Conservation (phyloP, 2,329 filamentous ascomycete genomes). For the Blumeria hordei region DNA sequence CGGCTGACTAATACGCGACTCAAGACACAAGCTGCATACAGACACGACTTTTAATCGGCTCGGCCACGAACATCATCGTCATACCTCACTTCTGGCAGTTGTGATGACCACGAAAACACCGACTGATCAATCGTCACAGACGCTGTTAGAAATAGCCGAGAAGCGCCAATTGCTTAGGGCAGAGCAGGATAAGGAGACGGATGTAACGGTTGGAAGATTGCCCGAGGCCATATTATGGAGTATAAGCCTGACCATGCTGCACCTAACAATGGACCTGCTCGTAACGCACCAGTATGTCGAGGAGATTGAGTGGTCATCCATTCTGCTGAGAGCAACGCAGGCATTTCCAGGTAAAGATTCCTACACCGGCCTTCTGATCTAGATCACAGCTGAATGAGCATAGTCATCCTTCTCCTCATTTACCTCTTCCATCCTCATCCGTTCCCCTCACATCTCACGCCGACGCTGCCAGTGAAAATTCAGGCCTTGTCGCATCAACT, state of each 20-base stretch:
- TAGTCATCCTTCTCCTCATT: slow-evolving; percentile 17
- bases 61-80: no score
- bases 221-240: slow-evolving; percentile 31
- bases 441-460: slow-evolving; percentile 24
- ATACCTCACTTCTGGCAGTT: no score
- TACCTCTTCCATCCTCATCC: slow-evolving; percentile 15
- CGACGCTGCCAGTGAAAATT: slow-evolving; percentile 22
- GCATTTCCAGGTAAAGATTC: slow-evolving; percentile 24
- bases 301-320: slow-evolving; percentile 30
- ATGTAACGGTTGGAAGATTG: slow-evolving; percentile 12
- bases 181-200: slow-evolving; percentile 10
- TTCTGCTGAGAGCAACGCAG: slow-evolving; percentile 26
- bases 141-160: slow-evolving; percentile 48
- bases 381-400: neutral
- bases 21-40: no score
- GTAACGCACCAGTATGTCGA: slow-evolving; percentile 59
- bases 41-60: no score
- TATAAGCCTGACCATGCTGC: slow-evolving; percentile 41
- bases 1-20: no score
- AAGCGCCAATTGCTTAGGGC: slow-evolving; percentile 26
- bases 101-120: no score
- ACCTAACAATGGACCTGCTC: slow-evolving; percentile 57
- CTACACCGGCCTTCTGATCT: slow-evolving; percentile 3
- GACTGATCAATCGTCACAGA: slow-evolving; percentile 27
- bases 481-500: slow-evolving; percentile 27